A percentile compares a stretch with the other conserved stretches of the same genome.
Evolutionary conservation across 202 grass and related monocot genomes (phyloP).

Genomic region (Carex arenaria): DNA sequence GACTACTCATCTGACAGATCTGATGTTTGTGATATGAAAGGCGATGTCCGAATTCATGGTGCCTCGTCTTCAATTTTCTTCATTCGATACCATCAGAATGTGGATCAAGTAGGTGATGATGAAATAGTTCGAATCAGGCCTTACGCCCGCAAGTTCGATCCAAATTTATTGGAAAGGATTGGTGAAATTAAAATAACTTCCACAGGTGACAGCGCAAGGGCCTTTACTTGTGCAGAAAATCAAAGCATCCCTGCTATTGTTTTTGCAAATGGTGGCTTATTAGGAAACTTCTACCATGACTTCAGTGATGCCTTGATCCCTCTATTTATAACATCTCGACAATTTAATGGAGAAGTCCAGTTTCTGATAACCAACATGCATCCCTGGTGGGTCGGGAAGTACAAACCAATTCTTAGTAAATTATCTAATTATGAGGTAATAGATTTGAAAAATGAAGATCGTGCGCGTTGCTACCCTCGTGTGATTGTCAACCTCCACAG

Average conservation of each 20-base stretch:
- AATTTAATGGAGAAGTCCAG: slow-evolving; percentile 55
- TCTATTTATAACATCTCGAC: slow-evolving; percentile 56
- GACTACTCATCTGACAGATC: slow-evolving; percentile 38
- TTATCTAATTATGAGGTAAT: slow-evolving; percentile 46
- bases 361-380: slow-evolving; percentile 62
- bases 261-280: slow-evolving; percentile 59
- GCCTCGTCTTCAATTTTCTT: slow-evolving; percentile 26
- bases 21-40: slow-evolving; percentile 40
- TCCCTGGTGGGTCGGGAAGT: slow-evolving; percentile 53
- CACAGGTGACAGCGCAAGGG: not conserved
- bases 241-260: slow-evolving; percentile 49
- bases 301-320: slow-evolving; percentile 75
- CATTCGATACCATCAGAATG: not conserved
- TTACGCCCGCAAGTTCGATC: slow-evolving; percentile 63
- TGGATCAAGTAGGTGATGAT: not conserved
- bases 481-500: slow-evolving; percentile 37
- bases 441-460: slow-evolving; percentile 29
- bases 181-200: slow-evolving; percentile 26
- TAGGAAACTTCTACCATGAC: slow-evolving; percentile 84
- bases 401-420: slow-evolving; percentile 36
- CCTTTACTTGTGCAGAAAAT: slow-evolving; percentile 34
- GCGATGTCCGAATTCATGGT: slow-evolving; percentile 30
- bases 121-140: slow-evolving; percentile 41
- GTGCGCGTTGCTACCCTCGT: slow-evolving; percentile 41
- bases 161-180: slow-evolving; percentile 27